Conservation (phyloP, 2,329 filamentous ascomycete species). For the Lizonia empirigonia region DNA sequence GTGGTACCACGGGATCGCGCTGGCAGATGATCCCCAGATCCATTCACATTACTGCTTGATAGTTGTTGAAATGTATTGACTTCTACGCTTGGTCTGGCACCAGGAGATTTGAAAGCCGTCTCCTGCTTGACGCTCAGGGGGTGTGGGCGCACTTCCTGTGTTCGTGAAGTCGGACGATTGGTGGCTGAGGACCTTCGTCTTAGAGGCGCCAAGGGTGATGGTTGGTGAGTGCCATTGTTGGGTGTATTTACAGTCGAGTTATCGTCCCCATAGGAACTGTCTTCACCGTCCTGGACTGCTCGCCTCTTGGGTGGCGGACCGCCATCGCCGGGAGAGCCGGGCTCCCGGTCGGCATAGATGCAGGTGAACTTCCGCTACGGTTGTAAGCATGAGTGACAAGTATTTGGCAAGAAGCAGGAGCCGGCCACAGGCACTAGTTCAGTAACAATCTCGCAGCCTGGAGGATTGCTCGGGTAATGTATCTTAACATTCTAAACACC, state of each 20-base stretch:
- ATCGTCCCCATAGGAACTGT: conserved; percentile 26
- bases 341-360: conserved; percentile 47
- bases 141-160: conserved; percentile 11
- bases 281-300: conserved; percentile 32
- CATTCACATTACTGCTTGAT: conserved; percentile 25
- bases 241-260: conserved; percentile 31
- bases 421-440: background rate
- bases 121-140: conserved; percentile 28
- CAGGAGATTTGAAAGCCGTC: conserved; percentile 23
- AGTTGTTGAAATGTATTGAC: conserved; percentile 34
- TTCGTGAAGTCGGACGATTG: conserved; percentile 13
- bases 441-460: no score
- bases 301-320: conserved; percentile 46
- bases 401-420: background rate
- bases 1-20: conserved; percentile 42
- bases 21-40: conserved; percentile 23
- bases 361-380: conserved; percentile 50
- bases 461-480: background rate
- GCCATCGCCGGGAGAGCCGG: conserved; percentile 43
- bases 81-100: conserved; percentile 33
- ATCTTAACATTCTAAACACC: background rate
- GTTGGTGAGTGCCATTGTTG: conserved; percentile 24
- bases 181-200: conserved; percentile 24
- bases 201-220: conserved; percentile 27
- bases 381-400: conserved; percentile 23